Evolutionary conservation across 208 protist genomes (phyloP).

Genomic region (Phytomonas serpens): DNA sequence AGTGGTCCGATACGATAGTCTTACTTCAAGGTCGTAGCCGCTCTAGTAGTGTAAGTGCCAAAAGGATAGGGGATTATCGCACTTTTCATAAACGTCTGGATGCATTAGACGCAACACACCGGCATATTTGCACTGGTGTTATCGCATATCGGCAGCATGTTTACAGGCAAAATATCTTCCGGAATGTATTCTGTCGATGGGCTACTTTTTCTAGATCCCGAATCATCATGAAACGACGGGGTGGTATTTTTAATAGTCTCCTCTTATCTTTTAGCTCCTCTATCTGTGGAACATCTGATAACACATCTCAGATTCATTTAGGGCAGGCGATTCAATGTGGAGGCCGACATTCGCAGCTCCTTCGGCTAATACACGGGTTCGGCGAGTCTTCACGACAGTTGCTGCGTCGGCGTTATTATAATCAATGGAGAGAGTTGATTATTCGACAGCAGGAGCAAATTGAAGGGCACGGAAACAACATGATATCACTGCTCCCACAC

Average conservation of each 20-base stretch:
- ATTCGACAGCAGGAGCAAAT: constrained; percentile 4
- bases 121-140: not conserved
- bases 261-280: not conserved
- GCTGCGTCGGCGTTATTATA: constrained; percentile 20
- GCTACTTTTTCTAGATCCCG: not conserved
- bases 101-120: not conserved
- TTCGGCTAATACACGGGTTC: not conserved
- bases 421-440: constrained; percentile 23
- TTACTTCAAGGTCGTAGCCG: not conserved
- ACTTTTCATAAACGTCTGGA: not conserved
- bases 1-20: not conserved
- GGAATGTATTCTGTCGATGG: not conserved
- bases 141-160: not conserved
- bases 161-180: not conserved
- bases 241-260: not conserved
- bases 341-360: not conserved
- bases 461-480: not conserved
- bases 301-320: not conserved
- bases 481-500: not conserved
- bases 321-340: not conserved
- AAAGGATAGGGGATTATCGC: not conserved
- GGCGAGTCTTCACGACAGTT: not conserved
- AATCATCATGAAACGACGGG: not conserved
- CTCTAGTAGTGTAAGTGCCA: not conserved
- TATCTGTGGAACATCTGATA: not conserved